Base-by-base conservation (phyloP, 2,329 filamentous ascomycete species). In the Pseudogymnoascus sp. region DNA sequence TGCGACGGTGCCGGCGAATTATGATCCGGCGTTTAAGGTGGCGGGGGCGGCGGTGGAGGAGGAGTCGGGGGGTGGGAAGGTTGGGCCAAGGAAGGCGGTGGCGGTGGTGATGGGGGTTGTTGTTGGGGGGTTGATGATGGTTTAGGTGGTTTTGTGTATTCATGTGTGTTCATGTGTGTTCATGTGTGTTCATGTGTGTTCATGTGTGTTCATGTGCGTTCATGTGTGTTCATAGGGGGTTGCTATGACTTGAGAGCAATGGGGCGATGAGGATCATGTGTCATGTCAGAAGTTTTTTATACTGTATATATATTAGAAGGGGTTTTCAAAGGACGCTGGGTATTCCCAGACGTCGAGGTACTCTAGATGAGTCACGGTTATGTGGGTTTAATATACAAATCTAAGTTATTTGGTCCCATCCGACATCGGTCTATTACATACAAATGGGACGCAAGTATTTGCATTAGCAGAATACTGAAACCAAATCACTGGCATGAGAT, bases 1-100 rank as follows among this genome's bases (percentile, higher is more conserved):
- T 58, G 63, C 63, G 2, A 67, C 58, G 2, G 61, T 52, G 1
- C 69, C 67, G 2, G 59, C 59, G 0, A 64, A 65, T 33, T 73
- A 70, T 60, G 33, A 62, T 5, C 71, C 70, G 5, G 45, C 14
- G 9, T 65, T 49, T 35, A 61, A 61, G 39, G 12, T 61, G 25
- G 60, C 14, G 2, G 60, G 28, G 8, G 60, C 14, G 2, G 60
- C 19, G 8, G 35, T 55, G 33, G n/a, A 12, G 49, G 49, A 55
- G 28, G 28, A 55, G 28, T 55, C 49, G 2, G 49, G 7, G n/a
- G 16, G 8, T 55, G 49, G 49, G 9, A 55, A 33, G 49, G n/a
- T 30, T 1, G 25, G 19, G n/a, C 49, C 49, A 2, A 2, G 25
- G n/a, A 33, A 33, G 25, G 49, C 33, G 8, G 28, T 14, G n/a